Evolutionary conservation across 257 asterid genomes (phyloP).

Genomic region (Ehretia macrophylla): DNA sequence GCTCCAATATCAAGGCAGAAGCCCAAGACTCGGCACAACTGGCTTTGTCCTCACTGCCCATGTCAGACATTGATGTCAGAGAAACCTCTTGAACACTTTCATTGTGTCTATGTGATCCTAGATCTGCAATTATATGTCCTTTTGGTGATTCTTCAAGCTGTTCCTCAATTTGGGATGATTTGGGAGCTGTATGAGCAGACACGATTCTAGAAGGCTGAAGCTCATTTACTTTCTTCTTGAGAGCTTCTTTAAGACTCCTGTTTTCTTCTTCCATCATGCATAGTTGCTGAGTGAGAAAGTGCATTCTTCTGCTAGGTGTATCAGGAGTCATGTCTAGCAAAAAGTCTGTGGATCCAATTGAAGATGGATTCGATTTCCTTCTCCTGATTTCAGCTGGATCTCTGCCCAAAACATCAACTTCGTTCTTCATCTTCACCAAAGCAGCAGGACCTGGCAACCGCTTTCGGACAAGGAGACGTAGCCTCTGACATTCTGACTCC

Average conservation of each 20-base stretch:
- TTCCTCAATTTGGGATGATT: conserved; percentile 23
- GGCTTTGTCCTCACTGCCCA: conserved; percentile 64
- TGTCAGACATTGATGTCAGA: conserved; percentile 46
- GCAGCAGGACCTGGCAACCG: conserved; percentile 78
- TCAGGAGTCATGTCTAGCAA: conserved; percentile 28
- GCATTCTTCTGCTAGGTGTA: conserved; percentile 29
- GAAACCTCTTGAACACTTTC: conserved; percentile 24
- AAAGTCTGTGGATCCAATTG: conserved; percentile 33
- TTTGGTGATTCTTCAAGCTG: conserved; percentile 21
- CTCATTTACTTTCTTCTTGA: conserved; percentile 31
- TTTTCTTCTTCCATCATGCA: conserved; percentile 58
- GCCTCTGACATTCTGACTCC: conserved; percentile 74
- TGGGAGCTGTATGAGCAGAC: conserved; percentile 24
- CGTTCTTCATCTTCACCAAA: conserved; percentile 62
- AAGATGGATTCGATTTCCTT: conserved; percentile 39
- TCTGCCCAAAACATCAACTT: conserved; percentile 49
- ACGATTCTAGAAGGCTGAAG: conserved; percentile 18
- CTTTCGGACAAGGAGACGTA: conserved; percentile 66
- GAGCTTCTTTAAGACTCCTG: conserved; percentile 41
- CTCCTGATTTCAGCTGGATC: conserved; percentile 38
- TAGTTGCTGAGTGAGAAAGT: conserved; percentile 47
- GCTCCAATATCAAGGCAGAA: conserved; percentile 58
- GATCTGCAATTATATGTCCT: conserved; percentile 21
- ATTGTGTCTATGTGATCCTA: conserved; percentile 16
- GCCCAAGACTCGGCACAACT: conserved; percentile 66